Evolutionary conservation across 805 yeast genomes (phyloP), one percentile per base, ranked within the genome.

Genomic region (Barnettozyma vustinii): DNA sequence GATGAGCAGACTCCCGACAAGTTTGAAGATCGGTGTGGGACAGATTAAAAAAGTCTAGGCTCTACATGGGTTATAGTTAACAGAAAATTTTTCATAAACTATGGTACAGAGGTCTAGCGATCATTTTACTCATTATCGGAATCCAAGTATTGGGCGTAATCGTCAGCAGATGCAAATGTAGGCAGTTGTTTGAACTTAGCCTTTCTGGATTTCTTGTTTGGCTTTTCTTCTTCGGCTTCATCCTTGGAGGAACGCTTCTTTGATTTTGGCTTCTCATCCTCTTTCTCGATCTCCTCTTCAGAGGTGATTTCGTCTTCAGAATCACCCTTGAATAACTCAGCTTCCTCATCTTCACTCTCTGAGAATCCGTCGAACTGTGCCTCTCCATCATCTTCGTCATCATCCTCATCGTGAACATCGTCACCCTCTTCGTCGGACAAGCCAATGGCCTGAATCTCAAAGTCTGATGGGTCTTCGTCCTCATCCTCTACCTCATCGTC

Each of bases 131-230:
- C 86, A 26, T 59, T 56, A 41, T 83, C 87, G 15, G 86, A 81
- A 26, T 74, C 74, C 64, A 87, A 68, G 57, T 82, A 83, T 61
- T 87, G 74, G 25, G 92, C 83, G 63, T 89, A 90, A 52, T 87
- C 96, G 39, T 87, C 96, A 9, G 83, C 96, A 42, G 90, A 83
- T 1, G 96, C 97, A 70, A 89, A 91, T 19, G 81, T 74, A 20
- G 97, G 97, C 52, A 91, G 71, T 42, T 76, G 80, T 60, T 78
- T 82, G 59, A 86, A 69, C 64, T 78, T 82, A 42, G 72, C 67
- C 62, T 73, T 80, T 71, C 77, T 81, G 18, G 73, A 48, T 58
- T 62, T 51, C 59, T 62, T 56, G 18, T 45, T 33, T n/a, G 50
- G 35, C 41, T 52, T 50, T 8, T 46, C 46, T 8, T 46, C 46